phyloP scores from a whole-genome alignment of 306 rosid genomes.

The Lupinus albus region DNA sequence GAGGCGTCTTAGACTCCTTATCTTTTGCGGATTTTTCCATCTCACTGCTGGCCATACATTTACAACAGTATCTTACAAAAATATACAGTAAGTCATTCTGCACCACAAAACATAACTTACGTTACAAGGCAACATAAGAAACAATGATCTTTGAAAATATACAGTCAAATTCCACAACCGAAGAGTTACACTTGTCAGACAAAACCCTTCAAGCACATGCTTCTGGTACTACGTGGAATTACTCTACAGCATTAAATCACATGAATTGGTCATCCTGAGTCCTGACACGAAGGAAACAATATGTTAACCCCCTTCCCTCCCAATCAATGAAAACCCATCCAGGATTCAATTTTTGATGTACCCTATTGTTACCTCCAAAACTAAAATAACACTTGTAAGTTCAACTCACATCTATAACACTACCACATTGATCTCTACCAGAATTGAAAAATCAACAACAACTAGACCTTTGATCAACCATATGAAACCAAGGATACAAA shows the following conservation, averaged over 20 bases:
- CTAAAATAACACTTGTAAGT: slow-evolving; percentile 10
- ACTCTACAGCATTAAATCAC: slow-evolving; percentile 9
- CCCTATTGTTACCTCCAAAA: slow-evolving; percentile 27
- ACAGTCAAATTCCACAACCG: slow-evolving; percentile 6
- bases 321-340: slow-evolving; percentile 35
- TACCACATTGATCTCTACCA: slow-evolving; percentile 19
- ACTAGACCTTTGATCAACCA: slow-evolving; percentile 18
- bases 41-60: slow-evolving; percentile 75
- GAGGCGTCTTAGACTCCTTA: slow-evolving; percentile 74
- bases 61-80: slow-evolving; percentile 43
- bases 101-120: slow-evolving; percentile 45
- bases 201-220: slow-evolving; percentile 21
- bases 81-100: slow-evolving; percentile 59
- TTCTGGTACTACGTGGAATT: background rate
- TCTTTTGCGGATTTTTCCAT: slow-evolving; percentile 80
- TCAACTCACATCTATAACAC: slow-evolving; percentile 11
- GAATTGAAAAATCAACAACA: slow-evolving; percentile 13
- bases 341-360: slow-evolving; percentile 7
- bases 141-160: slow-evolving; percentile 14
- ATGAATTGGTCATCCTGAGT: background rate
- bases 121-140: slow-evolving; percentile 40
- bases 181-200: slow-evolving; percentile 13
- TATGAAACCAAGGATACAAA: background rate
- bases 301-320: slow-evolving; percentile 13
- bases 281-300: no score